Evolutionary conservation across 2,329 filamentous ascomycete species (phyloP), one percentile per base, ranked within the genome.

Genomic region (Fusarium coffeatum): DNA sequence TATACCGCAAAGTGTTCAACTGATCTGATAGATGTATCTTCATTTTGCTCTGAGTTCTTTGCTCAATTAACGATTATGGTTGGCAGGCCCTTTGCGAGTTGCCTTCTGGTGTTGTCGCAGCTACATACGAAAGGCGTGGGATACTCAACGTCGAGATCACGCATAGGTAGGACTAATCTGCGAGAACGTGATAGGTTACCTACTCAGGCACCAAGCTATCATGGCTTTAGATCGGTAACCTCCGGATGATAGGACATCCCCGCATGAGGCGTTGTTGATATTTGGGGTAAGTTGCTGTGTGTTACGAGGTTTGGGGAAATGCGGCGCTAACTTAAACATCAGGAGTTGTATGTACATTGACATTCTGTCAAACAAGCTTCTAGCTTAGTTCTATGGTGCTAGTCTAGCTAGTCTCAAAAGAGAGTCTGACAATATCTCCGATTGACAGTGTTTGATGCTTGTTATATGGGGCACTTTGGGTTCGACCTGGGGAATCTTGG

Each of bases 251-350:
- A 27, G 34, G 16, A 40, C 13, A 41, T 50, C 28, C 59, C 59
- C 59, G 49, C 61, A 58, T 18, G 22, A 25, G 11, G n/a, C 22
- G 22, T 23, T n/a, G 23, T 40, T 16, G 18, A 46, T 15, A 25
- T 45, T 50, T 51, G 59, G 59, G 51, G 50, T 42, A 41, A 37
- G n/a, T 15, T n/a, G 23, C 18, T 34, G 30, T 15, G 23, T 10
- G 32, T 13, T 51, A 13, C 15, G 22, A 53, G 41, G 37, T 58
- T 58, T 64, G 61, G 59, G 40, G 59, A 64, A 59, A n/a, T 28
- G 15, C n/a, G n/a, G 55, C 37, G 49, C 47, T 49, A 60, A 34
- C 30, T 43, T 40, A 12, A 34, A 16, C 25, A 27, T 47, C 30
- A 13, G 32, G 22, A 32, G 20, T 18, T 32, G 42, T 18, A 50